A percentile compares a stretch with the other conserved stretches of the same genome.
phyloP scores from a whole-genome alignment of 2,329 filamentous ascomycete genomes.

The Penicillium sp. region DNA sequence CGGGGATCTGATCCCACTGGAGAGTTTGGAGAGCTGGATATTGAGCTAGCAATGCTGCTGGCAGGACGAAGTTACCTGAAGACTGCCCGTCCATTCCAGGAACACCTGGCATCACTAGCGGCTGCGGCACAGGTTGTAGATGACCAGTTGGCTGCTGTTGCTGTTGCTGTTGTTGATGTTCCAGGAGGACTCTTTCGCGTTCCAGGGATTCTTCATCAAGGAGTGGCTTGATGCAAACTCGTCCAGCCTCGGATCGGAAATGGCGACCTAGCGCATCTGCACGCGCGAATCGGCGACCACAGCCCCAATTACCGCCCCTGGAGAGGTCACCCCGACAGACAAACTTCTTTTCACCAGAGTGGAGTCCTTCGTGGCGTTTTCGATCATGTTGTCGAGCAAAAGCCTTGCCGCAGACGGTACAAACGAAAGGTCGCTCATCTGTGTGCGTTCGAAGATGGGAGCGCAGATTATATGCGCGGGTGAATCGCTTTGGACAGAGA shows the following conservation, averaged over 20 bases:
- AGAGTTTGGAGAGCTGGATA: slow-evolving; percentile 91
- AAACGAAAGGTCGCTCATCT: slow-evolving; percentile 95
- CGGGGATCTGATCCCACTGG: slow-evolving; percentile 77
- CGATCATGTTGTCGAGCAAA: slow-evolving; percentile 97
- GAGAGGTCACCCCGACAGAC: slow-evolving; percentile 92
- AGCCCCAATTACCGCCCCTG: slow-evolving; percentile 83
- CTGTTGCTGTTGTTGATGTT: slow-evolving; percentile 63
- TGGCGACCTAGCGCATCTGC: slow-evolving; percentile 92
- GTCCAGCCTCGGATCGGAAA: slow-evolving; percentile 91
- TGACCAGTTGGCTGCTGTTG: slow-evolving; percentile 62
- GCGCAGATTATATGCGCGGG: slow-evolving; percentile 90
- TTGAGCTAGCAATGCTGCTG: slow-evolving; percentile 82
- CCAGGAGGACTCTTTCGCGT: slow-evolving; percentile 71
- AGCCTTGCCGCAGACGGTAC: slow-evolving; percentile 93
- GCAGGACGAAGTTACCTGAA: slow-evolving; percentile 68
- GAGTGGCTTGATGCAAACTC: slow-evolving; percentile 95
- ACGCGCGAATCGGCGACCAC: slow-evolving; percentile 86
- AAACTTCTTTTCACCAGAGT: slow-evolving; percentile 98
- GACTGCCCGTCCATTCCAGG: slow-evolving; percentile 60
- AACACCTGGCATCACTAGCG: slow-evolving; percentile 63
- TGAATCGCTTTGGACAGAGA: slow-evolving; percentile 93
- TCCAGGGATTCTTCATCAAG: slow-evolving; percentile 91
- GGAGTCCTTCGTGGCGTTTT: slow-evolving; percentile 93
- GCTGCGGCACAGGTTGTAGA: slow-evolving; percentile 57
- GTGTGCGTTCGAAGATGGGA: slow-evolving; percentile 96